Evolutionary conservation across 2,329 filamentous ascomycete species (phyloP).

Genomic region (Emergomyces orientalis): DNA sequence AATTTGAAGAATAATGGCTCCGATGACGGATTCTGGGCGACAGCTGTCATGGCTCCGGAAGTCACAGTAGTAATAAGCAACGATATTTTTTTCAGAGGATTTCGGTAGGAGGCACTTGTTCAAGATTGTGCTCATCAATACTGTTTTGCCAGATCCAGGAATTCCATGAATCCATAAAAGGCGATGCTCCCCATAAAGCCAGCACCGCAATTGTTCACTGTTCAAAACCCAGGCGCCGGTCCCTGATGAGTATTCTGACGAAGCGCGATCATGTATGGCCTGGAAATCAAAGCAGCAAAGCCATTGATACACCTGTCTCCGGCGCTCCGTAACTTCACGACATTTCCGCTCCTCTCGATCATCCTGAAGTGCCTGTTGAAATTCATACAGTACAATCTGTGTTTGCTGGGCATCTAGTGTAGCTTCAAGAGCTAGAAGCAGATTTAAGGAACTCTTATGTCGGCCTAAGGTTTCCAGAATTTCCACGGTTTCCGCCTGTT

Average conservation of each 20-base stretch:
- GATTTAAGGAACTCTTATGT: constrained; percentile 3
- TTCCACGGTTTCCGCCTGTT: background rate
- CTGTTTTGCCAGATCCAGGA: constrained; percentile 6
- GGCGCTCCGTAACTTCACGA: background rate
- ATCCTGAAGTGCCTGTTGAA: constrained; percentile 2
- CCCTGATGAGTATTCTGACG: background rate
- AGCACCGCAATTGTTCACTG: background rate
- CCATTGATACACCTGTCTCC: background rate
- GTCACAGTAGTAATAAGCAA: constrained; percentile 9
- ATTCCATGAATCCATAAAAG: constrained; percentile 8
- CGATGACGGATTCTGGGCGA: constrained; percentile 3
- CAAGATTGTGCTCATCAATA: constrained; percentile 6
- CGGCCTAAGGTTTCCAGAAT: background rate
- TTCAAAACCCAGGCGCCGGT: constrained; percentile 3
- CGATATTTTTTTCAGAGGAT: background rate
- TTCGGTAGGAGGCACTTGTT: constrained; percentile 7
- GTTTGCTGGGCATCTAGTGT: background rate
- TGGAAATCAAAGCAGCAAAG: background rate
- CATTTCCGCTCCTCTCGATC: background rate
- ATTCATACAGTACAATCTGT: constrained; percentile 5
- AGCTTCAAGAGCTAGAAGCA: constrained; percentile 5
- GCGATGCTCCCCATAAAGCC: background rate
- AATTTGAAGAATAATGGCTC: constrained; percentile 4
- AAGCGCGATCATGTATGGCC: constrained; percentile 8
- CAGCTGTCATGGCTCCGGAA: constrained; percentile 7